Evolutionary conservation across 2,329 filamentous ascomycete genomes (phyloP).

Genomic region (Neofusicoccum kwambonambiense): DNA sequence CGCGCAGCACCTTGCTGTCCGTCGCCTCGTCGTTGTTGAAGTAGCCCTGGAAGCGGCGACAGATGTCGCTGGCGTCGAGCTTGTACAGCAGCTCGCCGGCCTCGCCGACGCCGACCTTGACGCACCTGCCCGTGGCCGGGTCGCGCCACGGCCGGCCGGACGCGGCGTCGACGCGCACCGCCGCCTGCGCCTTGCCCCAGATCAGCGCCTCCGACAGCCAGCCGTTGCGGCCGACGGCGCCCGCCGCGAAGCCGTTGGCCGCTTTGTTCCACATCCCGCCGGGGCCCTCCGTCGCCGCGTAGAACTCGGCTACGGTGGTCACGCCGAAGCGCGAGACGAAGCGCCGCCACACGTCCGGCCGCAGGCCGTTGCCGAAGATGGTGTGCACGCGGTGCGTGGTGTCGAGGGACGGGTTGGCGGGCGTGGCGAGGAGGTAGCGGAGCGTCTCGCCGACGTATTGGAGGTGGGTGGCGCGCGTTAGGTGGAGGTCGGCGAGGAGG

Average conservation of each 20-base stretch:
- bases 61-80: conserved; percentile 57
- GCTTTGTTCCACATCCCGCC: conserved; percentile 15
- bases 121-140: not conserved
- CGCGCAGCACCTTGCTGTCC: conserved; percentile 50
- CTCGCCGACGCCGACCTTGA: not conserved
- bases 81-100: conserved; percentile 70
- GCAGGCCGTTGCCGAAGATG: conserved; percentile 66
- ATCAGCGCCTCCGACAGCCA: not conserved
- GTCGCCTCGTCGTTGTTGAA: conserved; percentile 67
- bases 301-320: conserved; percentile 67
- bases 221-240: conserved; percentile 12
- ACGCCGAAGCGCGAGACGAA: conserved; percentile 66
- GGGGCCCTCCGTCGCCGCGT: conserved; percentile 73
- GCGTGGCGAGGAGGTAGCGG: conserved; percentile 69
- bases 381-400: conserved; percentile 56
- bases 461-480: conserved; percentile 66
- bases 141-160: conserved; percentile 64
- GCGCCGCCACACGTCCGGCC: conserved; percentile 66
- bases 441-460: conserved; percentile 78
- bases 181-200: not conserved
- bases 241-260: not conserved
- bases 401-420: conserved; percentile 59
- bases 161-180: conserved; percentile 55
- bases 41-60: conserved; percentile 59
- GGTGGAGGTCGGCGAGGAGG: conserved; percentile 72